phyloP scores from a whole-genome alignment of 805 yeast species.

The Geotrichum ghanense region DNA sequence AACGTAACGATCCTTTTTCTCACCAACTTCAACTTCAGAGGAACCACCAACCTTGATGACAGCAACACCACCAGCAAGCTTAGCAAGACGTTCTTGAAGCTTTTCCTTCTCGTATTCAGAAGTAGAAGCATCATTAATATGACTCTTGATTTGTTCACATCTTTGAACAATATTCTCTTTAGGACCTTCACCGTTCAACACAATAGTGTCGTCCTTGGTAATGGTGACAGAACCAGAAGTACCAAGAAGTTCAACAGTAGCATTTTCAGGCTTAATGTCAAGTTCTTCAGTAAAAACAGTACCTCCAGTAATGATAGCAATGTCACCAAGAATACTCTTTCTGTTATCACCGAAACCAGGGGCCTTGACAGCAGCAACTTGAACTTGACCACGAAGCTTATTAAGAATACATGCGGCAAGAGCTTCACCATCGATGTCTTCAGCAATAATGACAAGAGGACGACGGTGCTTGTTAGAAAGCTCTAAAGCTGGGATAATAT shows the following conservation, averaged over 20 bases:
- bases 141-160: conserved; percentile 85
- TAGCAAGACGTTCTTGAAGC: conserved; percentile 93
- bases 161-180: conserved; percentile 73
- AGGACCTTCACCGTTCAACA: conserved; percentile 85
- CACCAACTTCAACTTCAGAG: conserved; percentile 96
- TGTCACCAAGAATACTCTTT: conserved; percentile 89
- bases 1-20: conserved; percentile 98
- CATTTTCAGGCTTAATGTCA: conserved; percentile 91
- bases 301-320: conserved; percentile 92
- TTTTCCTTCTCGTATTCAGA: conserved; percentile 90
- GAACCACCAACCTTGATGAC: conserved; percentile 96
- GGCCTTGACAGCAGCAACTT: conserved; percentile 94
- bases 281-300: conserved; percentile 80
- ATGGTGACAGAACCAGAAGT: conserved; percentile 83
- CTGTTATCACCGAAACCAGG: conserved; percentile 99
- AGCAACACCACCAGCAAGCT: conserved; percentile 96
- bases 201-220: conserved; percentile 91
- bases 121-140: conserved; percentile 63
- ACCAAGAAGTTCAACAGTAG: conserved; percentile 82
- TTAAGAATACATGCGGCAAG: conserved; percentile 94
- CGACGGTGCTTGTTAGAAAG: conserved; percentile 86
- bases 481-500: conserved; percentile 86
- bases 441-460: conserved; percentile 87
- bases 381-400: conserved; percentile 96
- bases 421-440: conserved; percentile 97